A percentile compares a stretch with the other conserved stretches of the same genome.
phyloP scores from a whole-genome alignment of 176 grass and related monocot genomes.

The Juncus effusus region DNA sequence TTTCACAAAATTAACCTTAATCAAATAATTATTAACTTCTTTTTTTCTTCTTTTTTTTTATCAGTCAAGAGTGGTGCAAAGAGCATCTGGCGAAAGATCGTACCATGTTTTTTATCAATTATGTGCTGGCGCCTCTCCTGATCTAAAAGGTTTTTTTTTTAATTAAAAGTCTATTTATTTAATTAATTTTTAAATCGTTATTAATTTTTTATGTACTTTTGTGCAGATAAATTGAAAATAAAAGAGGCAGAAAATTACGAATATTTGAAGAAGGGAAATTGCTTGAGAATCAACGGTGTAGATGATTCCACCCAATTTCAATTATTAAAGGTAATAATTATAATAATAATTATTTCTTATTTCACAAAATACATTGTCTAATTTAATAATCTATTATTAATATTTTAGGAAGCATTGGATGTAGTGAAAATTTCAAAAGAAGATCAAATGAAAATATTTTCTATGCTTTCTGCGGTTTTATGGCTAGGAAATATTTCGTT shows the following conservation, averaged over 20 bases:
- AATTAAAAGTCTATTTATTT: constrained; percentile 9
- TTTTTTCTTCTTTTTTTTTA: constrained; percentile 18
- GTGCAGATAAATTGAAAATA: constrained; percentile 77
- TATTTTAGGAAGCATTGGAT: constrained; percentile 63
- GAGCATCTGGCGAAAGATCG: constrained; percentile 73
- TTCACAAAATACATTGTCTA: constrained; percentile 39
- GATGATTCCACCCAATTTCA: constrained; percentile 78
- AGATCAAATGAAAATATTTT: constrained; percentile 83
- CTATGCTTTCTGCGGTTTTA: constrained; percentile 74
- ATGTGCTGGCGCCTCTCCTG: constrained; percentile 63
- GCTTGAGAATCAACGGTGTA: constrained; percentile 77
- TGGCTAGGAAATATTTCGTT: constrained; percentile 96
- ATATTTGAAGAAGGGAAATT: constrained; percentile 86
- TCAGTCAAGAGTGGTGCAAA: constrained; percentile 88
- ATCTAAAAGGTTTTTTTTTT: constrained; percentile 47
- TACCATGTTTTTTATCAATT: constrained; percentile 99
- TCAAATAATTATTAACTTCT: neutral
- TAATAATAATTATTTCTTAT: constrained; percentile 30
- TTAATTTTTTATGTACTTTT: constrained; percentile 1
- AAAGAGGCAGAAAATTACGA: constrained; percentile 66
- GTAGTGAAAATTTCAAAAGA: constrained; percentile 70
- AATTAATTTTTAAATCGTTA: neutral
- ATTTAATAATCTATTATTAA: constrained; percentile 5
- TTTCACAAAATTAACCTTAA: constrained; percentile 3
- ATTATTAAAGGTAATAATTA: constrained; percentile 58